Base-by-base conservation (phyloP, 1,139 yeast species). In the Kurtzmaniella quercitrusa region DNA sequence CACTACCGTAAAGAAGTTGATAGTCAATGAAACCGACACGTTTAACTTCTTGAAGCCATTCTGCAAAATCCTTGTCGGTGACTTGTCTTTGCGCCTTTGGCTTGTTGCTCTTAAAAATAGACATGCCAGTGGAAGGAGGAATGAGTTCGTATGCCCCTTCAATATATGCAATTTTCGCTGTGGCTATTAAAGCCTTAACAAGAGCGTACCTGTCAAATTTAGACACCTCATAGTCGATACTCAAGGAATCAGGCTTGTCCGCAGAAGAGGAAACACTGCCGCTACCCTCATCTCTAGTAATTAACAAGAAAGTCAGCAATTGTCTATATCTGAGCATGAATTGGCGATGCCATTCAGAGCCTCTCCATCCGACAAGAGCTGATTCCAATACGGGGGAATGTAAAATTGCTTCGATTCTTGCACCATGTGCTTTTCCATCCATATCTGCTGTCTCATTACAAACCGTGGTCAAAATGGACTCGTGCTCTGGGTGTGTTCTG, bases 391-490 rank as follows among this genome's bases (percentile, higher is more conserved):
- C 56, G 2, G 84, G 84, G 11, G 69, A 60, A 50, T 76, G 80
- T 36, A 74, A 61, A 17, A 76, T 50, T 2, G 82, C 65, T 57
- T 79, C 84, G 43, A 79, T 66, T 55, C 71, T 74, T 11, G 81
- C 76, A 2, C 85, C 85, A 52, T 78, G 82, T 2, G 69, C 78
- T 47, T 69, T 61, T 2, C 83, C 83, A 53, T 79, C 84, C 32
- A 76, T 50, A 49, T 79, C 78, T 43, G 70, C 80, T 22, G 61
- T 68, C 52, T 76, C 69, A 14, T 71, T 65, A 54, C 77, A 67
- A 1, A 78, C 80, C 0, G 79, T 53, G 0, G 84, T 76, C 72
- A 79, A 64, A 42, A 79, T 77, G 1, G 82, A 62, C 38, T 71
- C 63, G 20, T 67, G 55, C 47, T 58, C 61, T 9, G 80, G 70